phyloP scores from a whole-genome alignment of 1,284 basidiomycete genomes.

The Tylopilus sp. region DNA sequence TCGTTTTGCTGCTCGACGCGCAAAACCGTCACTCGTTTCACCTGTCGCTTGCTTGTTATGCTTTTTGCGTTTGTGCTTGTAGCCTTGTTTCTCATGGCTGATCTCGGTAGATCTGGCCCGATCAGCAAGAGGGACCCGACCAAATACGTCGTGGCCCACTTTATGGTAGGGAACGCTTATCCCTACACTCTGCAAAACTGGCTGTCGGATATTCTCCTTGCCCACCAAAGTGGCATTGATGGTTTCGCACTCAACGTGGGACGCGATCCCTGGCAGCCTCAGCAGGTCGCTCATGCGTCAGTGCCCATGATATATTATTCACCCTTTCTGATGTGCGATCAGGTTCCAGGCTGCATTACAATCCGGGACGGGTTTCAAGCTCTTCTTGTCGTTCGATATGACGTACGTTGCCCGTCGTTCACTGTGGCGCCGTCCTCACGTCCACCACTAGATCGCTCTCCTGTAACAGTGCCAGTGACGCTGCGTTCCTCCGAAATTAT shows the following conservation, averaged over 20 bases:
- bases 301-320: slow-evolving; percentile 37
- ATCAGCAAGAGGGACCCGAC: slow-evolving; percentile 31
- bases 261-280: slow-evolving; percentile 68
- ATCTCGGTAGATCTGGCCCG: slow-evolving; percentile 27
- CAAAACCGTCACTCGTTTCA: slow-evolving; percentile 32
- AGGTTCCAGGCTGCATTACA: slow-evolving; percentile 61
- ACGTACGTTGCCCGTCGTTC: slow-evolving; percentile 50
- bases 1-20: slow-evolving; percentile 21
- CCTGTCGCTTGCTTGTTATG: slow-evolving; percentile 29
- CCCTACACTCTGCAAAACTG: slow-evolving; percentile 68
- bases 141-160: slow-evolving; percentile 69
- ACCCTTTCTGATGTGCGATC: slow-evolving; percentile 13
- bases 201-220: slow-evolving; percentile 62
- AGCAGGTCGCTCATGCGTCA: slow-evolving; percentile 70
- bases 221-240: slow-evolving; percentile 66
- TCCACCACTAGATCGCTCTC: slow-evolving; percentile 55
- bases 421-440: slow-evolving; percentile 9
- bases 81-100: slow-evolving; percentile 17
- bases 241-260: slow-evolving; percentile 75
- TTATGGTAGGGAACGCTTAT: slow-evolving; percentile 72
- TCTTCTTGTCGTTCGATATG: slow-evolving; percentile 86
- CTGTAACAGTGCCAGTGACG: slow-evolving; percentile 62
- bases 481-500: slow-evolving; percentile 61
- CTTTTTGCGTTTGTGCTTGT: slow-evolving; percentile 25
- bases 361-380: slow-evolving; percentile 68